Percentiles rank a stretch among this genome's conserved stretches.
phyloP scores from a whole-genome alignment of 805 yeast genomes.

The Yamadazyma insecticola region DNA sequence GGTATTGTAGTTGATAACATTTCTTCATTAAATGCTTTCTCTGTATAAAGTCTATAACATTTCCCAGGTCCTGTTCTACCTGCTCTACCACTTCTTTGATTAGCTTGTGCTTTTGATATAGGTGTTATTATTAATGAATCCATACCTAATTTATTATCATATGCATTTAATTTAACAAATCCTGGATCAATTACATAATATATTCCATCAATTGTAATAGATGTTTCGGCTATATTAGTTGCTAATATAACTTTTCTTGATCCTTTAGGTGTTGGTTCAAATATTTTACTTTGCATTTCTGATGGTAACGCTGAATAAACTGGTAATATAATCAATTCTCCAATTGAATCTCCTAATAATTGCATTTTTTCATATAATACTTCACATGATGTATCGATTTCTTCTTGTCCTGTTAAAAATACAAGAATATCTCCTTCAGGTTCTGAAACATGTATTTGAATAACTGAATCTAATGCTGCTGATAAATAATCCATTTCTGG shows the following conservation, averaged over 20 bases:
- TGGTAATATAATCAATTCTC: constrained; percentile 74
- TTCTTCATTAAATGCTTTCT: constrained; percentile 70
- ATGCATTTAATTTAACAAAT: constrained; percentile 83
- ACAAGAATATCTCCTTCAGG: constrained; percentile 77
- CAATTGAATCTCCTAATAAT: constrained; percentile 52
- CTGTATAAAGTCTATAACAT: constrained; percentile 89
- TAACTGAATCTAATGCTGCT: constrained; percentile 76
- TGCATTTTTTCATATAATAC: constrained; percentile 61
- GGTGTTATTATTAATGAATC: constrained; percentile 81
- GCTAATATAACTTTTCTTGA: constrained; percentile 89
- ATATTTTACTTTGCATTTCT: constrained; percentile 82
- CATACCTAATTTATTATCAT: constrained; percentile 86
- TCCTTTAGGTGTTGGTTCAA: constrained; percentile 81
- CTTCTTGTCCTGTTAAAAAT: constrained; percentile 89
- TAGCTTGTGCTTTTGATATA: constrained; percentile 92
- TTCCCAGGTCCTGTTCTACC: constrained; percentile 97
- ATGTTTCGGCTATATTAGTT: constrained; percentile 95
- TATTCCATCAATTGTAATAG: constrained; percentile 92
- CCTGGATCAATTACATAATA: constrained; percentile 93
- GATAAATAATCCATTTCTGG: constrained; percentile 87
- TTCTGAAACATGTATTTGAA: constrained; percentile 81
- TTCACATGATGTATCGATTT: constrained; percentile 87
- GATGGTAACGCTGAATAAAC: constrained; percentile 90
- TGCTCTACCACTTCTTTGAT: constrained; percentile 94
- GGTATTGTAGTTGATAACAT: constrained; percentile 80